Evolutionary conservation across 2,329 filamentous ascomycete genomes (phyloP), one percentile per base, ranked within the genome.

Genomic region (Chrysoporthe puriensis): DNA sequence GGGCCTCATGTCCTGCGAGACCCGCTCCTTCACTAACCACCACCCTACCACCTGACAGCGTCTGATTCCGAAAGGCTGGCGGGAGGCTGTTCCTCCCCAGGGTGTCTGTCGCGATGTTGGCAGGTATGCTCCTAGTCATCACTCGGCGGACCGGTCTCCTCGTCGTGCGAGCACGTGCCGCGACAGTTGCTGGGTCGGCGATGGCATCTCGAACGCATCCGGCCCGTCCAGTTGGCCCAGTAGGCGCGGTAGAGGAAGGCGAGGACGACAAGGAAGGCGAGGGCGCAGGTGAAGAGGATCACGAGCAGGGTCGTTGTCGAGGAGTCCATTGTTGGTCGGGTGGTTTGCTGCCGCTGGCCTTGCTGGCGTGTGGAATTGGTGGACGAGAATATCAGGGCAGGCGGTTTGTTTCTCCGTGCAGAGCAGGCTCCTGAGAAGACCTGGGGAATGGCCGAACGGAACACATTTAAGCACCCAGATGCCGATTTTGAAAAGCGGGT

Each of bases 231-330:
- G 46, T 54, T 13, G n/a, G 34, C 21, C 61, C 61, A 63, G 61
- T 54, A 63, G 48, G 40, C 18, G 18, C 61, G 40, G 36, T 63
- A 63, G 61, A 63, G 61, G 34, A 42, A 26, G 61, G n/a, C 5
- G 36, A 54, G 32, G 36, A 63, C n/a, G 16, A n/a, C 32, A 11
- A 63, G 46, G 61, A 63, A 26, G 46, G 48, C 40, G 48, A 44
- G 34, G 61, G 56, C 34, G 48, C 46, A 54, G 61, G 40, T 4
- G 34, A 40, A 34, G 61, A 63, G 61, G 5, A 54, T 26, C 21
- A 21, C n/a, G 8, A 63, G 46, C 11, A 63, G 61, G 34, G 48
- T 63, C 9, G 61, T 54, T 44, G 61, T 43, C 6, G 61, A 52
- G 48, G 61, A 16, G 2, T 32, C 48, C 61, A 63, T 63, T 2